These are phyloP conservation scores for Metschnikowia continentalis DNA, from an alignment of 805 yeast genomes.

Conservation along the genomic window DNA sequence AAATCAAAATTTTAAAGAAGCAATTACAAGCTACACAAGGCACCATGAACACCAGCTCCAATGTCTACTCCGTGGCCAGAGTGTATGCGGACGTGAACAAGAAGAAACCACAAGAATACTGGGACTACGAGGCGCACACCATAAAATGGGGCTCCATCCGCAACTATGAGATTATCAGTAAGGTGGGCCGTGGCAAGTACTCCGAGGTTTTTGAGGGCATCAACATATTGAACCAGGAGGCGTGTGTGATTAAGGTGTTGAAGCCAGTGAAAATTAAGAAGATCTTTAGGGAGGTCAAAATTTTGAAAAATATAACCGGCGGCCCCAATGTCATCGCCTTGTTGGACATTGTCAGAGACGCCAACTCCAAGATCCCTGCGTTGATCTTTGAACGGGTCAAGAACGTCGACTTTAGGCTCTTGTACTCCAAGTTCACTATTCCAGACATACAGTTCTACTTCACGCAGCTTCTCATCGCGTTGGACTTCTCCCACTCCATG, in stretches of 20 bases:
- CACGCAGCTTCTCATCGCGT: slow-evolving; percentile 73
- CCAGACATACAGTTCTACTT: slow-evolving; percentile 79
- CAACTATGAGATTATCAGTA: slow-evolving; percentile 71
- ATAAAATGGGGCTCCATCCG: slow-evolving; percentile 41
- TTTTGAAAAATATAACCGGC: slow-evolving; percentile 76
- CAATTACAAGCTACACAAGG: slow-evolving; percentile 1
- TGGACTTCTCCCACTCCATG: slow-evolving; percentile 89
- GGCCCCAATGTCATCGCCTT: slow-evolving; percentile 79
- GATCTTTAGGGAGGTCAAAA: slow-evolving; percentile 84
- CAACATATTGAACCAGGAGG: slow-evolving; percentile 55
- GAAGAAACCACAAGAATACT: slow-evolving; percentile 64
- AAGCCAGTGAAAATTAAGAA: slow-evolving; percentile 93
- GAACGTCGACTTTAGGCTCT: slow-evolving; percentile 74
- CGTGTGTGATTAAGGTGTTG: slow-evolving; percentile 80
- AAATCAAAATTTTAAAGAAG: slow-evolving; percentile 7
- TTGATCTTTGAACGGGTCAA: slow-evolving; percentile 80
- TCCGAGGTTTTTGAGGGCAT: slow-evolving; percentile 92
- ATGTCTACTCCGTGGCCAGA: slow-evolving; percentile 31
- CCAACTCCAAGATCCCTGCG: slow-evolving; percentile 78
- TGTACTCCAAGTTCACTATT: slow-evolving; percentile 75
- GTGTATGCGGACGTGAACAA: slow-evolving; percentile 76
- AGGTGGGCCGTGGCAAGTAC: slow-evolving; percentile 91
- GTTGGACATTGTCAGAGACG: slow-evolving; percentile 78
- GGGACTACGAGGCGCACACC: slow-evolving; percentile 74
- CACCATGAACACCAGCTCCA: slow-evolving; percentile 13